Base-by-base conservation (phyloP, 805 yeast genomes). In the Wickerhamiella bombiphila region DNA sequence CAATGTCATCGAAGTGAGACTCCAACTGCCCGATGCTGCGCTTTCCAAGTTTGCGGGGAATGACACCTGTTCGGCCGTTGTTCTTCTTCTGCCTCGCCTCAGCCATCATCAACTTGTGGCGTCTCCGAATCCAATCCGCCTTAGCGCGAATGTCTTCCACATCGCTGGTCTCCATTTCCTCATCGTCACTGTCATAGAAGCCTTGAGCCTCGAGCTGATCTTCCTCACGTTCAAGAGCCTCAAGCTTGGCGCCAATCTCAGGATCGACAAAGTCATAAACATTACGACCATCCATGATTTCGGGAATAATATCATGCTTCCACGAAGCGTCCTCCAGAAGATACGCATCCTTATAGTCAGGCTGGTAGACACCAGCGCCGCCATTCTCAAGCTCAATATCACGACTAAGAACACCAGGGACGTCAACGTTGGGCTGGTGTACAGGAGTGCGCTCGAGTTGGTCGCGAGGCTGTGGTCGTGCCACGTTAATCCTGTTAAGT, bases 281-380 rank as follows among this genome's bases (percentile, higher is more conserved):
- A 57, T 91, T 91, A 66, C 75, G 80, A 63, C 99, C 99, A 55
- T 91, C 85, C 57, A 91, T 66, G 38, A 91, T 70, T 67, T 91
- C 99, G 20, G 99, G 99, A 83, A 91, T 83, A 45, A 79, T 70
- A 61, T 91, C 99, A 49, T 83, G 74, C 70, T 88, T 88, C 99
- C 99, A 91, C 47, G 82, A 93, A 37, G 88, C 97, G 57, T 91
- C 88, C 50, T 88, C 98, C 50, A 91, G 68, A 44, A 91, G 50
- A 61, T 93, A 91, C 54, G 77, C 80, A 56, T 88, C 97, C 59
- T 85, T 82, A 64, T 91, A 68, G 65, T 91, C 85, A 56, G 91
- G 73, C 65, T 85, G 91, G 69, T 65, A 91, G 25, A 91, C 98
- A 69, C 98, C 98, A 32, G 98, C 96, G 57, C 98, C 98, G 57